Conservation (phyloP, 2,329 filamentous ascomycete species). For the Diaporthe amygdali region DNA sequence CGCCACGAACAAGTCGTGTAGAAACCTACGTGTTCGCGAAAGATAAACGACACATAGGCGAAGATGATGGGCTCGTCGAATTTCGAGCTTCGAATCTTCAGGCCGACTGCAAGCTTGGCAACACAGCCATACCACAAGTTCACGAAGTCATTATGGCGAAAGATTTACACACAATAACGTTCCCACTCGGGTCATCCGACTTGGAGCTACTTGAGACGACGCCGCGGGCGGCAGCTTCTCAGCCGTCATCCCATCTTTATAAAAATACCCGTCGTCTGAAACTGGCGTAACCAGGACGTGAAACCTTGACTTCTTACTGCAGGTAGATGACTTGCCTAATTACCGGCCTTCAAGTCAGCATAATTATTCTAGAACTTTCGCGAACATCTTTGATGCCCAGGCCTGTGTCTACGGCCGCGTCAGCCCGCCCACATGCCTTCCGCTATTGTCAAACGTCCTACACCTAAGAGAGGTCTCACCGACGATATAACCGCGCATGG, state of each 20-base stretch:
- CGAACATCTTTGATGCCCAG: neutral
- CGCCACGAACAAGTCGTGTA: neutral
- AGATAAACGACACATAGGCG: neutral
- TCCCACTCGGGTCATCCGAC: neutral
- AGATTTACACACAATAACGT: neutral
- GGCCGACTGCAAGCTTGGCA: neutral
- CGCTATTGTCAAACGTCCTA: neutral
- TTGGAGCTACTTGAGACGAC: neutral
- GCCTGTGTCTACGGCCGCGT: neutral
- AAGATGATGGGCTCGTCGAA: neutral
- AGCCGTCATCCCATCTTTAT: neutral
- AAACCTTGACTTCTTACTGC: neutral
- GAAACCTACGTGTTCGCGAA: neutral
- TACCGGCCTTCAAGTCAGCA: neutral
- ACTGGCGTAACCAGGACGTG: neutral
- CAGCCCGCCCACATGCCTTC: neutral
- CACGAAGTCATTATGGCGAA: neutral
- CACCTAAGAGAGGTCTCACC: neutral
- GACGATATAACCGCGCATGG: neutral
- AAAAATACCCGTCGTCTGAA: neutral
- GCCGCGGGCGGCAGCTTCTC: neutral
- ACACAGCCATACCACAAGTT: neutral
- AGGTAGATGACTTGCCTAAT: neutral
- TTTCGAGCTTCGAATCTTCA: neutral
- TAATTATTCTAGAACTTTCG: neutral